A percentile compares a stretch with the other conserved stretches of the same genome.
Evolutionary conservation across 192 early-diverging fungal genomes (phyloP).

Genomic region (Glomus cerebriforme): DNA sequence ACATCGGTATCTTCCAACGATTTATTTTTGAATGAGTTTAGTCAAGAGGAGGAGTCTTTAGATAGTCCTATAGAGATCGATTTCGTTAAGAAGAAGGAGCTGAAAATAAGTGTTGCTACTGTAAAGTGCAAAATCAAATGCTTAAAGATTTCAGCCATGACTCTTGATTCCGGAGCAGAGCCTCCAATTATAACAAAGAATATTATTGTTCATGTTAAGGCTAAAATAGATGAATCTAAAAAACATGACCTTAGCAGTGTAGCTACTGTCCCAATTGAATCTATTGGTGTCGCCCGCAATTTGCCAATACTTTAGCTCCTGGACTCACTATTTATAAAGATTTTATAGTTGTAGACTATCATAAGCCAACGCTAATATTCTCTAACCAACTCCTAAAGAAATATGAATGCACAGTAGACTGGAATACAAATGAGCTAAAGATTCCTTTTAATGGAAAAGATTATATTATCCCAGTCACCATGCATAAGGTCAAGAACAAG

Average conservation of each 20-base stretch:
- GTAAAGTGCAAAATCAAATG: background rate
- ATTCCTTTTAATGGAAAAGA: no score
- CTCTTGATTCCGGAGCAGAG: no score
- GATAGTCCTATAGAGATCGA: background rate
- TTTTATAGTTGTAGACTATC: background rate
- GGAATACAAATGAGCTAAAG: background rate
- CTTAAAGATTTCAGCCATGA: background rate
- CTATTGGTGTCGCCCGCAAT: background rate
- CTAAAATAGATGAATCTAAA: background rate
- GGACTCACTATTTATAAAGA: background rate
- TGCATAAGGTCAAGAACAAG: no score
- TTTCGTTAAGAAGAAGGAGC: conserved; percentile 17
- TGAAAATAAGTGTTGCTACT: background rate
- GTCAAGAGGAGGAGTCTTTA: no score
- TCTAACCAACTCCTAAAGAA: conserved; percentile 15
- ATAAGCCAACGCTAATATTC: background rate
- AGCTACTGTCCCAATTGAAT: background rate
- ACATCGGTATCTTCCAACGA: no score
- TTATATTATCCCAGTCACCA: no score
- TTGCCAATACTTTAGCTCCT: background rate
- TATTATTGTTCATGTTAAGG: no score
- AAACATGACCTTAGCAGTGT: background rate
- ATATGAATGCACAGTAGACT: conserved; percentile 1
- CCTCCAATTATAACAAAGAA: no score
- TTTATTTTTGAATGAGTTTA: no score